These are phyloP conservation scores for Aethionema arabicum DNA, from an alignment of 345 rosid species.

Conservation along the genomic window DNA sequence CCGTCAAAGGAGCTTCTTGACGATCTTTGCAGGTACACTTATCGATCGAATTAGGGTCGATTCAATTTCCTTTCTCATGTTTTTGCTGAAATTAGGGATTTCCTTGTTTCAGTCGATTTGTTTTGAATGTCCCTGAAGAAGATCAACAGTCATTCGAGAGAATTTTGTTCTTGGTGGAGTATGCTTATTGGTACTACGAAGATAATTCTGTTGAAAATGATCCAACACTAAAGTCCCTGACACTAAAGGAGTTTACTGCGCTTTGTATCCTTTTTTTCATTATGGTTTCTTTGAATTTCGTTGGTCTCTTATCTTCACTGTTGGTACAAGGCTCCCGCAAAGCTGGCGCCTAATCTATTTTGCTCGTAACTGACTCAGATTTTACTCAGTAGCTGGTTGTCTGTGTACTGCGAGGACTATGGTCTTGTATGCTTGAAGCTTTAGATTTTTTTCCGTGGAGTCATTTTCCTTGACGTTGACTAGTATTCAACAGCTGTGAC, in stretches of 20 bases:
- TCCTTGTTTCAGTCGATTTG: slow-evolving; percentile 74
- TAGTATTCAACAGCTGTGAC: slow-evolving; percentile 95
- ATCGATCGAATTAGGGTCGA: slow-evolving; percentile 21
- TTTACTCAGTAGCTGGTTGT: neutral
- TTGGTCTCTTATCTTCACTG: slow-evolving; percentile 2
- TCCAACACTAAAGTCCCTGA: slow-evolving; percentile 82
- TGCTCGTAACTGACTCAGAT: neutral
- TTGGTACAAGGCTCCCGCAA: neutral
- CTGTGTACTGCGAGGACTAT: neutral
- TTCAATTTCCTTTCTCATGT: slow-evolving; percentile 15
- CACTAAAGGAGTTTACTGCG: slow-evolving; percentile 87
- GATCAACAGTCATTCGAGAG: slow-evolving; percentile 98
- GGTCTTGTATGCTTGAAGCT: slow-evolving; percentile 10
- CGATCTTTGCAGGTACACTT: slow-evolving; percentile 93
- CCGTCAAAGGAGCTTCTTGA: slow-evolving; percentile 98
- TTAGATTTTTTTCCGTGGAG: neutral
- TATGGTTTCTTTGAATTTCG: slow-evolving; percentile 3
- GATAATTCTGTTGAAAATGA: slow-evolving; percentile 93
- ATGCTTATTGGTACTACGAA: slow-evolving; percentile 97
- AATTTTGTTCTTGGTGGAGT: slow-evolving; percentile 92
- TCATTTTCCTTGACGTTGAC: slow-evolving; percentile 45
- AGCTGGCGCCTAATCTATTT: neutral
- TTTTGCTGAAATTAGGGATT: slow-evolving; percentile 2
- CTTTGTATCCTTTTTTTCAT: slow-evolving; percentile 64
- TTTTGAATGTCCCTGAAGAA: slow-evolving; percentile 95